phyloP scores from a whole-genome alignment of 139 green algal species.

The Chlorella sp. region DNA sequence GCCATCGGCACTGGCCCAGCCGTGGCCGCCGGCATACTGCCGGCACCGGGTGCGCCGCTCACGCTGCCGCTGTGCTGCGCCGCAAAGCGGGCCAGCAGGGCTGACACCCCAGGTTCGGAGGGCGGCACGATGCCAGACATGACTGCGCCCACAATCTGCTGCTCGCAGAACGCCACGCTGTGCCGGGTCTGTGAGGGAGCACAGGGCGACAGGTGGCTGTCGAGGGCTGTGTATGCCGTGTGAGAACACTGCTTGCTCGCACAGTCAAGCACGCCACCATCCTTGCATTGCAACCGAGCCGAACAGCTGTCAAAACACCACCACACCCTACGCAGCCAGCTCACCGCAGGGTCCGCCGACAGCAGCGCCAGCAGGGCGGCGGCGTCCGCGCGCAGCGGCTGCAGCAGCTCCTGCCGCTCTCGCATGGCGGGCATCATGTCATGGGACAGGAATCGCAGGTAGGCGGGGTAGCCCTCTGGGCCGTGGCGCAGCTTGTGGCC shows the following conservation, averaged over 20 bases:
- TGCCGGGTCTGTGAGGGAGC: neutral
- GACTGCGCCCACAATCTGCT: neutral
- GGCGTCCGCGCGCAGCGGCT: conserved; percentile 14
- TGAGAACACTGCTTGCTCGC: too few species aligned
- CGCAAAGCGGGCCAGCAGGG: conserved; percentile 14
- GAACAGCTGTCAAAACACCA: too few species aligned
- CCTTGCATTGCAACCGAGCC: too few species aligned
- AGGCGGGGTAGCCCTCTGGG: conserved; percentile 10
- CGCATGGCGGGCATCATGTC: conserved; percentile 30
- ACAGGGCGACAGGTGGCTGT: neutral
- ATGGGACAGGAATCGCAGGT: conserved; percentile 25
- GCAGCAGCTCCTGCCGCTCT: conserved; percentile 27
- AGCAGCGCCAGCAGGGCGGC: conserved; percentile 29
- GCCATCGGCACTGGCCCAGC: neutral
- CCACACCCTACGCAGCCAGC: neutral
- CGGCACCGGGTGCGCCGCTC: neutral
- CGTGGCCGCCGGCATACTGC: neutral
- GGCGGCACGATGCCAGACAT: neutral
- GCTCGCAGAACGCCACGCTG: conserved; percentile 13
- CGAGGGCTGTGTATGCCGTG: too few species aligned
- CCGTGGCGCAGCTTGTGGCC: neutral
- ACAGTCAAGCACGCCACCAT: too few species aligned
- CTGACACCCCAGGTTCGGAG: conserved; percentile 1
- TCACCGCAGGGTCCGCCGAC: conserved; percentile 15
- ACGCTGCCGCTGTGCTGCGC: neutral